phyloP scores from a whole-genome alignment of 2,329 filamentous ascomycete genomes.

The Xylogone sp. region DNA sequence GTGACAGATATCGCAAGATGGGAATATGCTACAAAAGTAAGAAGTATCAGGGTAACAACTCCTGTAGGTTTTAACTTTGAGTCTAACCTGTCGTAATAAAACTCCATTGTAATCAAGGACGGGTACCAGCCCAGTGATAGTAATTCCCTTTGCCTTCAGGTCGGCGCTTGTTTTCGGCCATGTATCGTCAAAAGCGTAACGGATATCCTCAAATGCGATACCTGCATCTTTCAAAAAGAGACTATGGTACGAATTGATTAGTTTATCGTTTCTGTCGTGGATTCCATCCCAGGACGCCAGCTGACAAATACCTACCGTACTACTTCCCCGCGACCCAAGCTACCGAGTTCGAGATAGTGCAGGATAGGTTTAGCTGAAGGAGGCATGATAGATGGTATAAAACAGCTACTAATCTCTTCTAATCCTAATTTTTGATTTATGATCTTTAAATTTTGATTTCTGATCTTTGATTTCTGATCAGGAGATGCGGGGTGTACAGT shows the following conservation, averaged over 20 bases:
- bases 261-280: background rate
- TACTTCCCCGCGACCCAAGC: constrained; percentile 25
- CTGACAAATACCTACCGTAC: constrained; percentile 16
- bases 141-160: constrained; percentile 23
- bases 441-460: no score
- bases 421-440: no score
- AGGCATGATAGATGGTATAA: background rate
- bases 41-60: background rate
- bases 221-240: constrained; percentile 27
- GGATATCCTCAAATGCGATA: constrained; percentile 23
- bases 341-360: constrained; percentile 25
- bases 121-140: constrained; percentile 30
- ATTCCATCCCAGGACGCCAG: background rate
- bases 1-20: constrained; percentile 33
- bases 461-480: no score
- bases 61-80: background rate
- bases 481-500: no score
- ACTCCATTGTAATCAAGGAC: constrained; percentile 32
- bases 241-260: constrained; percentile 8
- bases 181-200: constrained; percentile 25
- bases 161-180: constrained; percentile 24
- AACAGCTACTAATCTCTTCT: no score
- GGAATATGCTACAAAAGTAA: constrained; percentile 22
- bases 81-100: constrained; percentile 21
- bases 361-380: background rate